Evolutionary conservation across 1,139 yeast species (phyloP).

Genomic region (Williopsis jadinii): DNA sequence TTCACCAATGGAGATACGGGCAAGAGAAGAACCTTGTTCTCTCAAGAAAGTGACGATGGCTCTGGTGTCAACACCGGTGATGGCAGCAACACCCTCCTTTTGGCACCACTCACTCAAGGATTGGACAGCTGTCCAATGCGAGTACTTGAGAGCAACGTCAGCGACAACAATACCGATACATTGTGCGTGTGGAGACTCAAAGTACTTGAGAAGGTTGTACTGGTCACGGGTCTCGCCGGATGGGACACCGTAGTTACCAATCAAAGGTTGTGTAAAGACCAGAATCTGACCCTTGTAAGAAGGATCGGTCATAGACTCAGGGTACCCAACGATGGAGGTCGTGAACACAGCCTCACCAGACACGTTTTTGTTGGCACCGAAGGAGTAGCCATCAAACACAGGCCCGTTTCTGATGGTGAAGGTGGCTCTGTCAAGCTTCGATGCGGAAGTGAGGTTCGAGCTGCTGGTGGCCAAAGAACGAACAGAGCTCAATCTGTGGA

Average conservation of each 20-base stretch:
- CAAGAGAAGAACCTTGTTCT: conserved; percentile 92
- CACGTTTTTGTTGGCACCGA: conserved; percentile 87
- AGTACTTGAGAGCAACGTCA: conserved; percentile 89
- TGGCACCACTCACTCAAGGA: conserved; percentile 93
- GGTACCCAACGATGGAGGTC: conserved; percentile 95
- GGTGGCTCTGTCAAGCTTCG: conserved; percentile 66
- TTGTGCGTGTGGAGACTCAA: conserved; percentile 87
- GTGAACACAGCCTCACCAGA: conserved; percentile 98
- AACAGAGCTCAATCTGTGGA: conserved; percentile 18
- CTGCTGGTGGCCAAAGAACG: conserved; percentile 37
- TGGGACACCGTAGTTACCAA: conserved; percentile 98
- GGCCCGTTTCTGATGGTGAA: conserved; percentile 92
- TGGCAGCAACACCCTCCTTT: conserved; percentile 94
- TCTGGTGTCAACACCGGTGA: conserved; percentile 95
- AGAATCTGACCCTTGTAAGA: conserved; percentile 93
- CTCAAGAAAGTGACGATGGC: conserved; percentile 86
- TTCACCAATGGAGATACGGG: conserved; percentile 83
- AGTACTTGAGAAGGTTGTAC: conserved; percentile 76
- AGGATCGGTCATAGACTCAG: conserved; percentile 98
- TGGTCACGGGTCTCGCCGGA: conserved; percentile 74
- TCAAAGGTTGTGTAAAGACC: conserved; percentile 93
- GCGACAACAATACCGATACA: conserved; percentile 96
- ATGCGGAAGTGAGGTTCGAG: conserved; percentile 25
- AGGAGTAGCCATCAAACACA: conserved; percentile 84
- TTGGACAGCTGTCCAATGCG: conserved; percentile 99